Evolutionary conservation across 305 asterid species (phyloP).

Genomic region (Vinca major): DNA sequence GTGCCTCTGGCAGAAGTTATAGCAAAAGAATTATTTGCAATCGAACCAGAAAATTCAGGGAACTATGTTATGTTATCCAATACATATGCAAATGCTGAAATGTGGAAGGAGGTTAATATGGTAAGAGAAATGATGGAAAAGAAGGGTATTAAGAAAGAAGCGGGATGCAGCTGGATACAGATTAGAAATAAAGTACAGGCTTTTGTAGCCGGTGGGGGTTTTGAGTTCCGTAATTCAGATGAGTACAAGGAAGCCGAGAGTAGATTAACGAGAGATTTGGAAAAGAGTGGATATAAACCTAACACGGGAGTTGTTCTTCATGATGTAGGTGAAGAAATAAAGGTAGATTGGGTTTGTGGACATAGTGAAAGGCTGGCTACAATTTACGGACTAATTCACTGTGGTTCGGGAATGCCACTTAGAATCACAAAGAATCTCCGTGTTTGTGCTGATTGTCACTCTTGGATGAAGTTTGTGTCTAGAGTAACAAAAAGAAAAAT

Average conservation of each 20-base stretch:
- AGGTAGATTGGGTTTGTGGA: constrained; percentile 41
- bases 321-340: constrained; percentile 33
- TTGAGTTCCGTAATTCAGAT: constrained; percentile 33
- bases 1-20: constrained; percentile 37
- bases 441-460: constrained; percentile 49
- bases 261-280: constrained; percentile 28
- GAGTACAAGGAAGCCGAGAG: constrained; percentile 31
- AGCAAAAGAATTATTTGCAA: constrained; percentile 27
- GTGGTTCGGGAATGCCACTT: constrained; percentile 35
- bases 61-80: constrained; percentile 37
- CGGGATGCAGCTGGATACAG: constrained; percentile 44
- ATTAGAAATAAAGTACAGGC: constrained; percentile 26
- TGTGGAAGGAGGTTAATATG: constrained; percentile 37
- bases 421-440: constrained; percentile 46
- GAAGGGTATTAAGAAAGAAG: constrained; percentile 33
- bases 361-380: constrained; percentile 45
- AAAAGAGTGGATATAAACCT: constrained; percentile 27
- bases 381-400: constrained; percentile 31
- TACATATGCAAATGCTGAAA: constrained; percentile 40
- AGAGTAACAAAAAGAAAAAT: constrained; percentile 27
- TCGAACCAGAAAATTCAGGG: constrained; percentile 41
- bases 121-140: constrained; percentile 38
- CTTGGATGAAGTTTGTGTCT: constrained; percentile 43
- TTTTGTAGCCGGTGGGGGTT: constrained; percentile 37
- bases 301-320: constrained; percentile 38